Base-by-base conservation (phyloP, 768 basidiomycete species). In the Panaeolus papilionaceus region DNA sequence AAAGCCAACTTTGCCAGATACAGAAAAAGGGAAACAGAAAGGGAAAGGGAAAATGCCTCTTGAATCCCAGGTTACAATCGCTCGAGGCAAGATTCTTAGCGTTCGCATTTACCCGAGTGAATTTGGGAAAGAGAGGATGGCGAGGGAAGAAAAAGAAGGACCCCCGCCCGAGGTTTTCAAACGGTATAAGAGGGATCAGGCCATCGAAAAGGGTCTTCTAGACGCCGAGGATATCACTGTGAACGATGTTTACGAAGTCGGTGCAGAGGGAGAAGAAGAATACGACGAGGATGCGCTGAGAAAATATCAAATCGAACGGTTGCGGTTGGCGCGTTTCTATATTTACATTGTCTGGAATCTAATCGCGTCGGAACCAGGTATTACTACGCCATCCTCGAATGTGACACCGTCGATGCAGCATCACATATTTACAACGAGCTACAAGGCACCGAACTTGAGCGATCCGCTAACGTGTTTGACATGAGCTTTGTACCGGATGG, bases 391-490 rank as follows among this genome's bases (percentile, higher is more conserved):
- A 86, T 99, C 64, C 90, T 95, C 2, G 92, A 93, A 63, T 99
- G 95, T 79, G 92, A 96, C 73, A 85, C 91, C 0, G 82, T 87
- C 10, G 85, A 89, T 39, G 85, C 95, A 4, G 94, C 96, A 9
- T 82, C 86, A 2, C 90, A 95, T 74, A 88, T 96, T 38, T 92
- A 92, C 74, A 79, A 84, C 38, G 96, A 99, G 75, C 85, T 98
- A 28, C 93, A 98, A 71, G 96, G 95, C 16, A 94, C 97, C 2
- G 98, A 99, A 76, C 86, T 99, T 16, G 98, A 99, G 77, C 89
- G 95, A 38, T 98, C 97, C 1, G 97, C 98, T 3, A 99, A 99
- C 76, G 86, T 98, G 7, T 92, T 99, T 68, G 94, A 99, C 75
- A 79, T 99, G 39, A 98, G 96, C 77, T 98, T 92, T 77, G 95